A percentile compares a stretch with the other conserved stretches of the same genome.
Conservation (phyloP, 306 rosid species). For the Mimosa pudica region DNA sequence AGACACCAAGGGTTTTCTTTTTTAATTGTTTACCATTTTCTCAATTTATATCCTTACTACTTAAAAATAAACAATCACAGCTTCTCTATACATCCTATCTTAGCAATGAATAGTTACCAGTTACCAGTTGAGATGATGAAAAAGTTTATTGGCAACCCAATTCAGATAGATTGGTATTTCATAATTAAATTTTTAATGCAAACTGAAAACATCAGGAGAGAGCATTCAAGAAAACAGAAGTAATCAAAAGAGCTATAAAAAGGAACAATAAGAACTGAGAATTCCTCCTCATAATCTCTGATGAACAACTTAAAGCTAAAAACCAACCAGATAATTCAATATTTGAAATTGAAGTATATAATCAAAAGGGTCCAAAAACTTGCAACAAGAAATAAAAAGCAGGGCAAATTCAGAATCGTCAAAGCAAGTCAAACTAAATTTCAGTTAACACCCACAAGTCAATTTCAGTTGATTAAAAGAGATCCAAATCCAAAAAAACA, state of each 20-base stretch:
- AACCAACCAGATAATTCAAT: not conserved
- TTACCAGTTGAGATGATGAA: too few species aligned
- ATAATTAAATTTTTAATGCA: too few species aligned
- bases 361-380: not conserved
- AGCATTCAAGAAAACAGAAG: constrained; percentile 16
- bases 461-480: not conserved
- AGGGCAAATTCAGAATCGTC: not conserved
- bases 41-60: too few species aligned
- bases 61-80: too few species aligned
- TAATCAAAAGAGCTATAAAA: not conserved
- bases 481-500: not conserved
- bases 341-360: constrained; percentile 5
- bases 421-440: constrained; percentile 16
- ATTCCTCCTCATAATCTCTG: not conserved
- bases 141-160: too few species aligned
- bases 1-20: too few species aligned
- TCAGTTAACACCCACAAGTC: not conserved
- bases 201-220: not conserved
- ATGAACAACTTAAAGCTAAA: not conserved
- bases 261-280: not conserved
- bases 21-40: too few species aligned
- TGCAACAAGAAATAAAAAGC: not conserved
- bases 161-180: too few species aligned
- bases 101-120: too few species aligned
- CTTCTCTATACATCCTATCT: too few species aligned